Conservation (phyloP, 768 basidiomycete species). For the Glaciozyma martinii region DNA sequence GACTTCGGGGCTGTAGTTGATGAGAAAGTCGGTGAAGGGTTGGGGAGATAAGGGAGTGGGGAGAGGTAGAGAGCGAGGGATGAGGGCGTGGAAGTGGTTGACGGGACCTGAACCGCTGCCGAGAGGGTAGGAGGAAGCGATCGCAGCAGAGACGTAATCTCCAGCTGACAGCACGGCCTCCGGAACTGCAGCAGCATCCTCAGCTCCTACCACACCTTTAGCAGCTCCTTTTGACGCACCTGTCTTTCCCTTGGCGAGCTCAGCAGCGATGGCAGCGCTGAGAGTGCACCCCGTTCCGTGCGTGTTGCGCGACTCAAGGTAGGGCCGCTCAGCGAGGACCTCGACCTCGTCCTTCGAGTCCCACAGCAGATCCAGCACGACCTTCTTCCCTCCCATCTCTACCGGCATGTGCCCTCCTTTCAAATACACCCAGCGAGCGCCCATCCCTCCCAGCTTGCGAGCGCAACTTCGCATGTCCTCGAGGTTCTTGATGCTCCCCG, state of each 20-base stretch:
- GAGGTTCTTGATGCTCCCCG: slow-evolving; percentile 45
- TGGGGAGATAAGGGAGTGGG: slow-evolving; percentile 60
- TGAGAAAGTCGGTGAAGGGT: slow-evolving; percentile 37
- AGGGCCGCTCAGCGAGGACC: slow-evolving; percentile 31
- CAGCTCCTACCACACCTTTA: background rate
- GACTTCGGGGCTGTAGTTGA: slow-evolving; percentile 42
- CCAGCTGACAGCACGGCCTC: slow-evolving; percentile 57
- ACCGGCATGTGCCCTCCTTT: slow-evolving; percentile 73
- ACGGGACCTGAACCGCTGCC: slow-evolving; percentile 75
- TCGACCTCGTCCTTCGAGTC: slow-evolving; percentile 38
- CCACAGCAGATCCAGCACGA: slow-evolving; percentile 61
- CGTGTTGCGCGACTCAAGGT: slow-evolving; percentile 58
- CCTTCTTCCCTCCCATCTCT: slow-evolving; percentile 15
- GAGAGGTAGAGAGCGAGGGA: slow-evolving; percentile 49
- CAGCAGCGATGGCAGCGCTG: slow-evolving; percentile 67
- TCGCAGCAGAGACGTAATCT: slow-evolving; percentile 64
- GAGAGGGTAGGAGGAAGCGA: slow-evolving; percentile 57
- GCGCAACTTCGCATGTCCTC: slow-evolving; percentile 54
- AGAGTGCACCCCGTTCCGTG: slow-evolving; percentile 83
- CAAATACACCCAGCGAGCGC: slow-evolving; percentile 56
- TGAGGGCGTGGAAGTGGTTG: slow-evolving; percentile 66
- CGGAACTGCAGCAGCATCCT: slow-evolving; percentile 43
- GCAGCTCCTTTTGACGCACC: slow-evolving; percentile 38
- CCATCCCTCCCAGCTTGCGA: slow-evolving; percentile 45
- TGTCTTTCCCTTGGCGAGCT: slow-evolving; percentile 49